A percentile compares a stretch with the other conserved stretches of the same genome.
Evolutionary conservation across 805 yeast species (phyloP).

Genomic region (Jamesozyma gamospora): DNA sequence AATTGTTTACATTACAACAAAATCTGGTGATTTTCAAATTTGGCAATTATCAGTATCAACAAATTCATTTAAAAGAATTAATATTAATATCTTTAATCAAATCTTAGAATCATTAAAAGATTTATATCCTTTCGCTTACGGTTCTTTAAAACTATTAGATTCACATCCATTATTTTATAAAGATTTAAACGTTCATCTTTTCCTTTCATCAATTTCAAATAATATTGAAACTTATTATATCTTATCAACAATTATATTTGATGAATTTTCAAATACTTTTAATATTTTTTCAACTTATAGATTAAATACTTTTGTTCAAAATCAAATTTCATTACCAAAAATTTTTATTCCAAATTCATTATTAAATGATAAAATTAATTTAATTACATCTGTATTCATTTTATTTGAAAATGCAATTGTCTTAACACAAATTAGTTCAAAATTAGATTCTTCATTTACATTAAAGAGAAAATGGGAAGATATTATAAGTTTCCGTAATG

Average conservation of each 20-base stretch:
- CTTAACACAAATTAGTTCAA: conserved; percentile 48
- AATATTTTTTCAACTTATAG: conserved; percentile 56
- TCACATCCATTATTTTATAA: conserved; percentile 40
- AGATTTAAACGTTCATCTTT: conserved; percentile 34
- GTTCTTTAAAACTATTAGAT: conserved; percentile 50
- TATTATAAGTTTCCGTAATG: conserved; percentile 45
- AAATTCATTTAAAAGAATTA: conserved; percentile 31
- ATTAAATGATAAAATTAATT: conserved; percentile 7
- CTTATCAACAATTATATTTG: conserved; percentile 42
- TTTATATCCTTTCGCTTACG: conserved; percentile 43
- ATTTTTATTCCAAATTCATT: conserved; percentile 10
- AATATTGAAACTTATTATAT: conserved; percentile 32
- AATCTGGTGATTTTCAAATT: conserved; percentile 36
- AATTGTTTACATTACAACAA: conserved; percentile 33
- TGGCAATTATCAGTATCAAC: conserved; percentile 43
- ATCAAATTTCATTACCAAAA: conserved; percentile 3
- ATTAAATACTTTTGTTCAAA: conserved; percentile 38
- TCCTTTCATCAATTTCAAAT: conserved; percentile 39
- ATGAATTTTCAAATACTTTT: conserved; percentile 40
- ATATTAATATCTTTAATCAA: conserved; percentile 28
- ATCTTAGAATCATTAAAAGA: conserved; percentile 35
- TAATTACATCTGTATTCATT: conserved; percentile 42
- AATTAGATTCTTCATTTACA: conserved; percentile 26
- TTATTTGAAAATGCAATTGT: conserved; percentile 52
- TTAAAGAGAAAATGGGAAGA: conserved; percentile 70